These are phyloP conservation scores for Aspergillus melleus DNA, from an alignment of 2,329 filamentous ascomycete species.

Conservation along the genomic window DNA sequence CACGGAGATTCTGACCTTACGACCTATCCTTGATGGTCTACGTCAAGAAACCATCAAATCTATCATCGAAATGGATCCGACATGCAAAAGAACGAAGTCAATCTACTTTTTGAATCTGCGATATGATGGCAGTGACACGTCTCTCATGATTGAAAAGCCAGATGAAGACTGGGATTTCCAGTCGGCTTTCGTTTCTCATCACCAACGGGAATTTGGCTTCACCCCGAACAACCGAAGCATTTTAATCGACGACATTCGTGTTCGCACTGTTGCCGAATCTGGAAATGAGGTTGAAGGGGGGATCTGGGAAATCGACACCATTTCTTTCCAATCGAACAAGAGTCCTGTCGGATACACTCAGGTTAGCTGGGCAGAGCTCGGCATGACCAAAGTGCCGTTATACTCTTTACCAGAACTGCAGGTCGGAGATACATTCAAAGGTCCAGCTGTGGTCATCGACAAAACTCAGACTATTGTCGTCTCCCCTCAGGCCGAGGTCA, in stretches of 20 bases:
- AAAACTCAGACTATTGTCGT: conserved; percentile 50
- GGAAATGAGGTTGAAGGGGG: neutral
- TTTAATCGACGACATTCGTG: conserved; percentile 42
- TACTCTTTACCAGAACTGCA: too few species aligned
- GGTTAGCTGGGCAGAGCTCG: too few species aligned
- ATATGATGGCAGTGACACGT: conserved; percentile 49
- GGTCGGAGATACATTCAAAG: conserved; percentile 7
- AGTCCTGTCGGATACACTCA: too few species aligned
- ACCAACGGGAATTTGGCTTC: conserved; percentile 39
- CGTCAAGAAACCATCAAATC: too few species aligned
- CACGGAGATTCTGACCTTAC: conserved; percentile 18
- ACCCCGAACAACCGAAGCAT: conserved; percentile 21
- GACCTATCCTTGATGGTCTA: conserved; percentile 26
- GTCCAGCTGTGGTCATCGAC: conserved; percentile 38
- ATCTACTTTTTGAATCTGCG: conserved; percentile 34
- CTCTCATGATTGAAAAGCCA: conserved; percentile 38
- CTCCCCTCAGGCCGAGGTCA: too few species aligned
- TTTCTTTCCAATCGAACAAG: too few species aligned
- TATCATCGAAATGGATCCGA: too few species aligned
- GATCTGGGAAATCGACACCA: too few species aligned
- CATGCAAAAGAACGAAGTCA: too few species aligned
- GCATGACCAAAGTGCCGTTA: too few species aligned
- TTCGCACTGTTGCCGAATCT: conserved; percentile 31
- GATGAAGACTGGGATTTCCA: conserved; percentile 16
- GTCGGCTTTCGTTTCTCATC: conserved; percentile 37